These are phyloP conservation scores for Citrus trifoliata DNA, from an alignment of 345 rosid genomes.

Conservation along the genomic window DNA sequence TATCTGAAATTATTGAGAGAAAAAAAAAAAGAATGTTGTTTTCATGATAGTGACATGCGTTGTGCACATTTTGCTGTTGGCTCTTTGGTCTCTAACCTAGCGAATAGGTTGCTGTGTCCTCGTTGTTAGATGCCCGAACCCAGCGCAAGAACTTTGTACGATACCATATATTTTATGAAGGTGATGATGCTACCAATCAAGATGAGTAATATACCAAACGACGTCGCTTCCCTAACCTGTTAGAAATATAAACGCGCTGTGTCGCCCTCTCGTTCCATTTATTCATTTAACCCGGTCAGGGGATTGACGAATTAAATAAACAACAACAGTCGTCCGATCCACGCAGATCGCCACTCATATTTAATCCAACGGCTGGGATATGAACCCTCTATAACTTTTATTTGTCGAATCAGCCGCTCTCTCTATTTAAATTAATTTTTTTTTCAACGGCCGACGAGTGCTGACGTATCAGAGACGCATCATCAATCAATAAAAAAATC, in stretches of 20 bases:
- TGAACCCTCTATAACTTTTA: neutral
- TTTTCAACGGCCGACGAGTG: slow-evolving; percentile 49
- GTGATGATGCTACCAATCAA: neutral
- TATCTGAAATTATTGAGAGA: too few relatives aligned
- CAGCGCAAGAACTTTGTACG: neutral
- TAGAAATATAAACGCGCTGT: neutral
- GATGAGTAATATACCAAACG: neutral
- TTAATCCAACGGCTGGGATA: slow-evolving; percentile 31
- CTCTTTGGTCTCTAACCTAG: too few relatives aligned
- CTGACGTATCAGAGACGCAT: slow-evolving; percentile 33
- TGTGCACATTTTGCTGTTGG: too few relatives aligned
- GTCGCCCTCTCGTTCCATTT: neutral
- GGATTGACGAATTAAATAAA: neutral
- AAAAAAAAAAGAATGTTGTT: too few relatives aligned
- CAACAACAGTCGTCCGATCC: slow-evolving; percentile 2
- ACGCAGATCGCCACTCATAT: neutral
- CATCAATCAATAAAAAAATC: neutral
- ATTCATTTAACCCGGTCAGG: neutral
- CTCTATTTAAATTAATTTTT: neutral
- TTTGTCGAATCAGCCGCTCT: neutral
- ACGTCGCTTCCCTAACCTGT: neutral
- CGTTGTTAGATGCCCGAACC: neutral
- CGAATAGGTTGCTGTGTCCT: neutral
- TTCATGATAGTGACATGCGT: too few relatives aligned
- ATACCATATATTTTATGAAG: neutral